phyloP scores from a whole-genome alignment of 768 basidiomycete genomes.

The Lentinula sp. region DNA sequence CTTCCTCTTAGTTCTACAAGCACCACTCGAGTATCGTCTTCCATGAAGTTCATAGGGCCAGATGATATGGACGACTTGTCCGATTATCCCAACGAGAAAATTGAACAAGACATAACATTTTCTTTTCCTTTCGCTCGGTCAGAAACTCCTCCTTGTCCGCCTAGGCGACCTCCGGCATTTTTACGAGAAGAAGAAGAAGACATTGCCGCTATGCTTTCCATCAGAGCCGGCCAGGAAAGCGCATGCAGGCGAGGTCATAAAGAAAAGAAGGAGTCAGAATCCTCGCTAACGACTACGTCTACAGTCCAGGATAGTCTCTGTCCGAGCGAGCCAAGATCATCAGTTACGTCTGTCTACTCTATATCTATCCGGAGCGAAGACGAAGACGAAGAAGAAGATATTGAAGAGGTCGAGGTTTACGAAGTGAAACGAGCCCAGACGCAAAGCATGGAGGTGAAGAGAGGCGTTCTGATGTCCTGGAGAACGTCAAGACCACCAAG shows the following conservation, averaged over 20 bases:
- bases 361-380: slow-evolving; percentile 10
- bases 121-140: not conserved
- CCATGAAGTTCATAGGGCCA: not conserved
- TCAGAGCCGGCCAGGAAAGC: slow-evolving; percentile 18
- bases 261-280: slow-evolving; percentile 24
- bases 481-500: slow-evolving; percentile 12
- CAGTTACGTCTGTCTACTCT: slow-evolving; percentile 15
- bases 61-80: not conserved
- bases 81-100: not conserved
- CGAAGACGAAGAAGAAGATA: slow-evolving; percentile 17
- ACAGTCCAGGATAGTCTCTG: slow-evolving; percentile 11
- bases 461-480: slow-evolving; percentile 35
- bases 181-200: slow-evolving; percentile 10
- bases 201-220: slow-evolving; percentile 17
- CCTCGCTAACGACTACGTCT: slow-evolving; percentile 20
- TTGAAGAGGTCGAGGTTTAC: slow-evolving; percentile 27
- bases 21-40: not conserved
- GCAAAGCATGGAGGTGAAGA: slow-evolving; percentile 45
- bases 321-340: slow-evolving; percentile 10
- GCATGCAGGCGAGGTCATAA: slow-evolving; percentile 16
- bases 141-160: not conserved
- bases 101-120: slow-evolving; percentile 2
- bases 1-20: not conserved
- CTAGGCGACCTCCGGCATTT: not conserved
- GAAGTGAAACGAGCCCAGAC: slow-evolving; percentile 42